A percentile compares a stretch with the other conserved stretches of the same genome.
Conservation (phyloP, 75 land plant species). For the Pinus taeda region DNA sequence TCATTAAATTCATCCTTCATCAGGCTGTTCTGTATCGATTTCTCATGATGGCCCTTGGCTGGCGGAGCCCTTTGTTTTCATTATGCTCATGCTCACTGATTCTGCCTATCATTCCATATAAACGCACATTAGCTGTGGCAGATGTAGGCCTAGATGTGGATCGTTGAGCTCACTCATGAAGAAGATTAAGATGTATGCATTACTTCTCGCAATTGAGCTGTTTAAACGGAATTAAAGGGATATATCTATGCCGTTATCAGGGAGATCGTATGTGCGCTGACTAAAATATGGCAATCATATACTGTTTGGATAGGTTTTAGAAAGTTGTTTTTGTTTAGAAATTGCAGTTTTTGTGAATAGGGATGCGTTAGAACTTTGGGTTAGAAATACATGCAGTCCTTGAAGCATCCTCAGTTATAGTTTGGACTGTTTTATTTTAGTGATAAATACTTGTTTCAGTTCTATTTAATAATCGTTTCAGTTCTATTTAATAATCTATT, state of each 20-base stretch:
- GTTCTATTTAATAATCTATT: background rate
- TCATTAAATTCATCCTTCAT: background rate
- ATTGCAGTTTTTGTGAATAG: background rate
- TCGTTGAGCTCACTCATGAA: background rate
- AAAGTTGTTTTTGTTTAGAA: background rate
- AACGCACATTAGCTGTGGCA: background rate
- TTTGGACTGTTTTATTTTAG: background rate
- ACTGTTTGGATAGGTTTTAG: background rate
- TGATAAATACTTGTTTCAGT: background rate
- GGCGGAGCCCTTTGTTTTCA: background rate
- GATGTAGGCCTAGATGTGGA: background rate
- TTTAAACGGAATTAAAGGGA: background rate
- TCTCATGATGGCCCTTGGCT: background rate
- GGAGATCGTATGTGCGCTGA: background rate
- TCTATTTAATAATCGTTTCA: too few species aligned
- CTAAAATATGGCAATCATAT: background rate
- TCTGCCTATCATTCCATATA: background rate
- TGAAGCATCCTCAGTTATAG: too few species aligned
- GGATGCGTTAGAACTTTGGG: background rate
- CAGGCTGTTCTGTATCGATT: background rate
- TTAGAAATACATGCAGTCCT: too few species aligned
- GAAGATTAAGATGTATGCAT: background rate
- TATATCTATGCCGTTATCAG: background rate
- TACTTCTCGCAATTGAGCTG: background rate
- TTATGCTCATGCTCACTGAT: background rate